Evolutionary conservation across 176 grass and related monocot species (phyloP).

Genomic region (Musa schizocarpa): DNA sequence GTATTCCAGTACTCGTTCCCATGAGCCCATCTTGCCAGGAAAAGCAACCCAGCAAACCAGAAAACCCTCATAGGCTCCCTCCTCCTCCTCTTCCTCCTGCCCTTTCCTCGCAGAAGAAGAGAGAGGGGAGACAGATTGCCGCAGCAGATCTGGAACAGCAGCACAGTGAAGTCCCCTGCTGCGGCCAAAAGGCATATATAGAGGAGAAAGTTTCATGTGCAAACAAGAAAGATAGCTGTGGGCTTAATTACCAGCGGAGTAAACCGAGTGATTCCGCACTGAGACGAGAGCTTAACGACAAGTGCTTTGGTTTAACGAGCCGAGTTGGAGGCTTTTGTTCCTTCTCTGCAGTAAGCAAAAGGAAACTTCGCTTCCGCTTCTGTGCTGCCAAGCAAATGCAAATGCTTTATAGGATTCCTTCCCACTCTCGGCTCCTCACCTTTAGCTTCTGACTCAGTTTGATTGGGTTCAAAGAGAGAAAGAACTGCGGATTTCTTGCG

Average conservation of each 20-base stretch:
- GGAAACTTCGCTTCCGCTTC: no score
- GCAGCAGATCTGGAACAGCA: not conserved
- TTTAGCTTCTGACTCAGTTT: no score
- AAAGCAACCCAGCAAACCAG: conserved; percentile 18
- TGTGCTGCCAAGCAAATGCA: not conserved
- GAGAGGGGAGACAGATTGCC: not conserved
- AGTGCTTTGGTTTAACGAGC: not conserved
- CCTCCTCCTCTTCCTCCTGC: conserved; percentile 13
- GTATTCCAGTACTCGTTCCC: conserved; percentile 57
- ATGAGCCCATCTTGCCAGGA: conserved; percentile 16
- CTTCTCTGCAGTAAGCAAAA: not conserved
- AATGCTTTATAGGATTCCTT: no score
- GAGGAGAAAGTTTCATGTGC: not conserved
- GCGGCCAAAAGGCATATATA: not conserved
- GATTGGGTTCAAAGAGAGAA: no score
- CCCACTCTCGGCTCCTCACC: no score
- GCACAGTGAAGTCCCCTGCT: not conserved
- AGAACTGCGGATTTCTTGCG: no score
- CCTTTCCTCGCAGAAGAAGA: not conserved
- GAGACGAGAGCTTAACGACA: not conserved
- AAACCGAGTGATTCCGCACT: not conserved
- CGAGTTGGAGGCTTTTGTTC: not conserved
- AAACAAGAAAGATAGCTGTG: not conserved
- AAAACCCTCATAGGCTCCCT: conserved; percentile 10
- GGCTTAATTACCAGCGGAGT: not conserved